Percentiles rank a stretch among this genome's conserved stretches.
phyloP scores from a whole-genome alignment of 2,329 filamentous ascomycete species.

The Fusarium multiceps region DNA sequence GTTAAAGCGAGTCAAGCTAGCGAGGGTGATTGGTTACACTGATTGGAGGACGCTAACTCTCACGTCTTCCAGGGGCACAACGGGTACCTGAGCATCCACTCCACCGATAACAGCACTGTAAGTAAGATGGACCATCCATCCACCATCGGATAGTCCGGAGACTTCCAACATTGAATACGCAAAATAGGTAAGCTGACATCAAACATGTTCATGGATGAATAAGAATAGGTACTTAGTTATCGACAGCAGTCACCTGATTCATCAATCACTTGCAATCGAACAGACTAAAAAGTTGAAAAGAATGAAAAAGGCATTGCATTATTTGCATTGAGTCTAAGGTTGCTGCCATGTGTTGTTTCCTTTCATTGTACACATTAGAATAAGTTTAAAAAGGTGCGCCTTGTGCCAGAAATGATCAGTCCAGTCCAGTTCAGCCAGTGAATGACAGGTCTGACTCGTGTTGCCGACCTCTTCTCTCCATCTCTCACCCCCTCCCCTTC shows the following conservation, averaged over 20 bases:
- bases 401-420: conserved; percentile 33
- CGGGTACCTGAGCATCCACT: conserved; percentile 26
- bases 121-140: conserved; percentile 14
- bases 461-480: conserved; percentile 17
- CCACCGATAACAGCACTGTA: neutral
- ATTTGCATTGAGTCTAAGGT: conserved; percentile 42
- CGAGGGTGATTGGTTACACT: conserved; percentile 20
- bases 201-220: neutral
- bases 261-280: no score
- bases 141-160: conserved; percentile 27
- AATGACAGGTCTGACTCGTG: conserved; percentile 33
- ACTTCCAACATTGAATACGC: conserved; percentile 10
- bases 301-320: conserved; percentile 34
- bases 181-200: conserved; percentile 5
- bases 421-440: conserved; percentile 43
- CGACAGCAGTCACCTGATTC: neutral
- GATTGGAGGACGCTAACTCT: neutral
- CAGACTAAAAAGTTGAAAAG: neutral
- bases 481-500: conserved; percentile 14
- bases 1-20: conserved; percentile 1
- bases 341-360: conserved; percentile 41
- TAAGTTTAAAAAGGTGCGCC: conserved; percentile 36
- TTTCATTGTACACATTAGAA: conserved; percentile 48
- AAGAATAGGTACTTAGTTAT: neutral
- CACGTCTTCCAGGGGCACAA: conserved; percentile 18